Conservation (phyloP, 1,284 basidiomycete genomes). For the Pyrrhoderma noxium region DNA sequence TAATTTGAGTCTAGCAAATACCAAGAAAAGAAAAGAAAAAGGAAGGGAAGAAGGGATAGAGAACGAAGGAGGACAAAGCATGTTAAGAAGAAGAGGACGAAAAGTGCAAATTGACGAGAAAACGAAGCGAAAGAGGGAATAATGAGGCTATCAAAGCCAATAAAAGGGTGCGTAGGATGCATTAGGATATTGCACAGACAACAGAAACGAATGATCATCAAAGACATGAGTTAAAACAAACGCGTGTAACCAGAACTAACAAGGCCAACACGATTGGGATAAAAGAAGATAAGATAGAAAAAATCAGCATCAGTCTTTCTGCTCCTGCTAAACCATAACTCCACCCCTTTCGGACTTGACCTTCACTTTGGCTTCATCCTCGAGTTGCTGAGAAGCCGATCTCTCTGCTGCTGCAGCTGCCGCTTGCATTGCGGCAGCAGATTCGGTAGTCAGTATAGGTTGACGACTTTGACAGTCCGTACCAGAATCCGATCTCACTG, state of each 20-base stretch:
- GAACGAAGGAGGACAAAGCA: background rate
- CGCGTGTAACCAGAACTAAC: background rate
- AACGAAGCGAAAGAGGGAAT: no score
- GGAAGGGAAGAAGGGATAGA: background rate
- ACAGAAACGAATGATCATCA: background rate
- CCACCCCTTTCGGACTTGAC: background rate
- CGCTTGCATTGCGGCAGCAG: slow-evolving; percentile 12
- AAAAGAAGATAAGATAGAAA: background rate
- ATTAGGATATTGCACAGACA: background rate
- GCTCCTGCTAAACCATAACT: slow-evolving; percentile 13
- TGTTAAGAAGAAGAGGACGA: background rate
- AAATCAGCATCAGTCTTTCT: no score
- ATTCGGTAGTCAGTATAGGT: slow-evolving; percentile 15
- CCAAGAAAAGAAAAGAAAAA: background rate
- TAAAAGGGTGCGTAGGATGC: background rate
- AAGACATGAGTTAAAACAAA: background rate
- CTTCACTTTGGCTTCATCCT: background rate
- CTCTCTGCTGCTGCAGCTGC: background rate
- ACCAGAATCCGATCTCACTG: slow-evolving; percentile 51
- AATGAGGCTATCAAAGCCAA: background rate
- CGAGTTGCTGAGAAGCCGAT: background rate
- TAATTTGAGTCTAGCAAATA: background rate
- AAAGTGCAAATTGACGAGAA: background rate
- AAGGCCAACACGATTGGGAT: background rate
- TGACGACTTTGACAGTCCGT: slow-evolving; percentile 37